Percentiles rank a stretch among this genome's conserved stretches.
Conservation (phyloP, 2,329 filamentous ascomycete genomes). For the Pseudogymnoascus sp. region DNA sequence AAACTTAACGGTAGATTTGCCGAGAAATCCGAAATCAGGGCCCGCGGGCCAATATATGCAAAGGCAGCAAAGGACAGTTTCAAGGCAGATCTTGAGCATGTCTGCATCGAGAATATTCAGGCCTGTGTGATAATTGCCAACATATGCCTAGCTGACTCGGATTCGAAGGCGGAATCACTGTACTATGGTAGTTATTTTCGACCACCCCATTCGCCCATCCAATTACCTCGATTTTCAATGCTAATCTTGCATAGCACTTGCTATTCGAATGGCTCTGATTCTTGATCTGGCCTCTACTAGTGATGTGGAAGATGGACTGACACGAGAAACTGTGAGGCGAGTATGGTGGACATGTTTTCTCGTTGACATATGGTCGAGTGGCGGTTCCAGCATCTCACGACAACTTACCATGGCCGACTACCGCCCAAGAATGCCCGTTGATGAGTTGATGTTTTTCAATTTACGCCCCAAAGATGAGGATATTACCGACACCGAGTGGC, state of each 20-base stretch:
- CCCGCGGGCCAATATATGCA: constrained; percentile 15
- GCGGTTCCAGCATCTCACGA: constrained; percentile 24
- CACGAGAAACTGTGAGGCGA: constrained; percentile 27
- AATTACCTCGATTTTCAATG: background rate
- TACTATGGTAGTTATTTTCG: constrained; percentile 26
- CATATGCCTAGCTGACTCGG: constrained; percentile 26
- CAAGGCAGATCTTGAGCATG: constrained; percentile 27
- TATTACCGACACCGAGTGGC: constrained; percentile 13
- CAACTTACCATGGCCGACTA: constrained; percentile 21
- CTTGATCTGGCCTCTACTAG: constrained; percentile 22
- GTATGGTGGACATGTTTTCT: constrained; percentile 32
- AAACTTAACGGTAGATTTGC: constrained; percentile 16
- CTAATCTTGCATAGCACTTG: constrained; percentile 19
- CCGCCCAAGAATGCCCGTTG: constrained; percentile 24
- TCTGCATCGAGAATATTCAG: constrained; percentile 31
- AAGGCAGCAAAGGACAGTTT: constrained; percentile 20
- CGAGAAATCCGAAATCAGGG: constrained; percentile 15
- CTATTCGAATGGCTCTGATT: constrained; percentile 31
- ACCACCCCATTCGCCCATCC: background rate
- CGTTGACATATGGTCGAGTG: constrained; percentile 31
- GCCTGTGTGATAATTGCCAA: constrained; percentile 30
- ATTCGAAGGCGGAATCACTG: constrained; percentile 28
- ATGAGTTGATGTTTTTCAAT: constrained; percentile 22
- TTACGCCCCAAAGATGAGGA: constrained; percentile 25
- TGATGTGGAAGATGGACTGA: constrained; percentile 21